Percentiles rank a stretch among this genome's conserved stretches.
phyloP scores from a whole-genome alignment of 805 yeast species.

The Diddensiella transvaalensis region DNA sequence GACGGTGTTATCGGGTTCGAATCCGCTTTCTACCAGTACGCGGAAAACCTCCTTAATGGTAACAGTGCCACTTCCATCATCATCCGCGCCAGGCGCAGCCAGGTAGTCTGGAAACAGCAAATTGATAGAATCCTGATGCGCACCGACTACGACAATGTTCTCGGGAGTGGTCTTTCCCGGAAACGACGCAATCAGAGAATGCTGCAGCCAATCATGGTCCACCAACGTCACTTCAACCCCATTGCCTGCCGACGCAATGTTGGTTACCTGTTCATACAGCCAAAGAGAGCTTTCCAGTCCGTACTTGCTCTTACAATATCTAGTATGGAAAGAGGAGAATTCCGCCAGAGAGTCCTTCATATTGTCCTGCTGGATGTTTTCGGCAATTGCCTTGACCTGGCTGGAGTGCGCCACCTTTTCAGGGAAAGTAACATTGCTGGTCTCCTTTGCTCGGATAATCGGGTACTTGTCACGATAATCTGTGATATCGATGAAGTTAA shows the following conservation, averaged over 20 bases:
- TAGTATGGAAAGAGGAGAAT: constrained; percentile 66
- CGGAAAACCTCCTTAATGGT: constrained; percentile 75
- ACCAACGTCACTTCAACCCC: constrained; percentile 46
- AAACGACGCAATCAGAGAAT: constrained; percentile 65
- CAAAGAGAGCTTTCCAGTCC: constrained; percentile 72
- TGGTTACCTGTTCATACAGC: constrained; percentile 50
- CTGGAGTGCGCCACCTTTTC: constrained; percentile 35
- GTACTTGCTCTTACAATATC: constrained; percentile 70
- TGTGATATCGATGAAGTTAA: constrained; percentile 64
- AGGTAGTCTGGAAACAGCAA: constrained; percentile 62
- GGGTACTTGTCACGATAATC: constrained; percentile 28
- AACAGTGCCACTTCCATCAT: constrained; percentile 85
- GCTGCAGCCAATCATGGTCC: constrained; percentile 75
- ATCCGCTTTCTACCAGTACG: constrained; percentile 45
- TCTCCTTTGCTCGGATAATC: constrained; percentile 21
- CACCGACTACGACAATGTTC: constrained; percentile 69
- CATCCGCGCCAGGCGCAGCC: constrained; percentile 93
- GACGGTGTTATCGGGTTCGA: constrained; percentile 63
- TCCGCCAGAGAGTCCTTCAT: constrained; percentile 54
- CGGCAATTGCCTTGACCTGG: constrained; percentile 41
- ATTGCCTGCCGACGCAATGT: constrained; percentile 32
- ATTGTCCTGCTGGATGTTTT: constrained; percentile 43
- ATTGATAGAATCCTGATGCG: constrained; percentile 85
- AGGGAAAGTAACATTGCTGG: constrained; percentile 52
- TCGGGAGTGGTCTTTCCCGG: constrained; percentile 37